Evolutionary conservation across 768 basidiomycete genomes (phyloP).

Genomic region (Pleurotus pulmonarius): DNA sequence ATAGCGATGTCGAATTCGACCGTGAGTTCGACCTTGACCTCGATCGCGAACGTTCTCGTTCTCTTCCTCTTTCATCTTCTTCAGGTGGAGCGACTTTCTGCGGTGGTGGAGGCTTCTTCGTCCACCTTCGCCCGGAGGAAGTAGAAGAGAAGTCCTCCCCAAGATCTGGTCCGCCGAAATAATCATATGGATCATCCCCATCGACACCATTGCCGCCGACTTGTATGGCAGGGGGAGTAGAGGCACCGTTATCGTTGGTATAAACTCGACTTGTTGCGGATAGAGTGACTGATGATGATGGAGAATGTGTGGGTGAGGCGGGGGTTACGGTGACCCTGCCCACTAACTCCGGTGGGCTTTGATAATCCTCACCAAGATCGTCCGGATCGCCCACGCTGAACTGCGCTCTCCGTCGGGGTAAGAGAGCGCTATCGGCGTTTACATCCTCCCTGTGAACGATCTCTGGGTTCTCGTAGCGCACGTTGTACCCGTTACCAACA

Average conservation of each 20-base stretch:
- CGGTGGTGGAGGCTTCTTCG: background rate
- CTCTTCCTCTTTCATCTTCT: slow-evolving; percentile 17
- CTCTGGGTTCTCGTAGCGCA: background rate
- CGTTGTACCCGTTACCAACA: slow-evolving; percentile 32
- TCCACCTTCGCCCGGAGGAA: slow-evolving; percentile 11
- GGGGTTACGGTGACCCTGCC: slow-evolving; percentile 6
- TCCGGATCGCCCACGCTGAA: slow-evolving; percentile 4
- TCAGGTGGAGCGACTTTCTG: background rate
- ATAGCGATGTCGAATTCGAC: slow-evolving; percentile 19
- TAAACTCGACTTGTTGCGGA: background rate
- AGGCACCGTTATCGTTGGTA: slow-evolving; percentile 4
- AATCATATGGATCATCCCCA: slow-evolving; percentile 47
- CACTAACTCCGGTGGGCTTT: background rate
- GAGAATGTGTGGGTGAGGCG: slow-evolving; percentile 2
- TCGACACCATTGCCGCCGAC: slow-evolving; percentile 9
- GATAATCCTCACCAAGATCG: slow-evolving; percentile 1
- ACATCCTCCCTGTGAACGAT: slow-evolving; percentile 8
- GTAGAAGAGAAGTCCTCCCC: slow-evolving; percentile 41
- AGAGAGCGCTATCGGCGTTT: background rate
- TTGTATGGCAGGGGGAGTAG: slow-evolving; percentile 18
- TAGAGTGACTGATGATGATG: background rate
- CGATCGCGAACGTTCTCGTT: slow-evolving; percentile 25
- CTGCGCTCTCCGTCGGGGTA: background rate
- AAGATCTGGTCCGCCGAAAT: slow-evolving; percentile 56
- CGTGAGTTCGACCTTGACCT: slow-evolving; percentile 25